Percentiles rank a stretch among this genome's conserved stretches.
These are phyloP conservation scores for Yamadazyma buinensis DNA, from an alignment of 1,139 yeast genomes.

Conservation along the genomic window DNA sequence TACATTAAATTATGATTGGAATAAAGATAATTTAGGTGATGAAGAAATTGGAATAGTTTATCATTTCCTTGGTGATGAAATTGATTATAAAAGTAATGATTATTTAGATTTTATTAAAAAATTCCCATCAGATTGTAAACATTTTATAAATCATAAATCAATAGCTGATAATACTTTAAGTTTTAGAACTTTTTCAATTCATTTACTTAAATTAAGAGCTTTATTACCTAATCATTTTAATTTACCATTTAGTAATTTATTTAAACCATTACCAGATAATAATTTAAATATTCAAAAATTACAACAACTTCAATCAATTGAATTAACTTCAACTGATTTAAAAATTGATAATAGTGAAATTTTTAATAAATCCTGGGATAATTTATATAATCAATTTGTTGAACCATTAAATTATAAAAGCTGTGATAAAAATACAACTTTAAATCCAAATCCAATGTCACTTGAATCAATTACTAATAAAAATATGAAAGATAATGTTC, in stretches of 20 bases:
- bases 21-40: constrained; percentile 24
- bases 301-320: constrained; percentile 31
- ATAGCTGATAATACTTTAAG: constrained; percentile 59
- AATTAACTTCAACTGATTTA: constrained; percentile 21
- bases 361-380: constrained; percentile 31
- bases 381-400: constrained; percentile 41
- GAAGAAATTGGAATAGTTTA: constrained; percentile 55
- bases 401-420: constrained; percentile 20
- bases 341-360: constrained; percentile 18
- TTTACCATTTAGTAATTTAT: constrained; percentile 35
- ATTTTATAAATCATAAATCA: constrained; percentile 67
- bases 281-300: constrained; percentile 17
- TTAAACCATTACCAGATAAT: constrained; percentile 15
- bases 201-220: constrained; percentile 55
- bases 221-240: constrained; percentile 52
- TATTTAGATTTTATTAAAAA: constrained; percentile 45
- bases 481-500: constrained; percentile 51
- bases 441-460: constrained; percentile 19
- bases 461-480: constrained; percentile 13
- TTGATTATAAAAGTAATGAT: constrained; percentile 45
- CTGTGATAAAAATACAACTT: constrained; percentile 16
- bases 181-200: constrained; percentile 51
- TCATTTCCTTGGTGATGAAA: constrained; percentile 67
- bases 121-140: constrained; percentile 51
- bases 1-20: constrained; percentile 31